Percentiles rank a stretch among this genome's conserved stretches.
phyloP scores from a whole-genome alignment of 495 filamentous ascomycete species.

The Penicillium antarcticum region DNA sequence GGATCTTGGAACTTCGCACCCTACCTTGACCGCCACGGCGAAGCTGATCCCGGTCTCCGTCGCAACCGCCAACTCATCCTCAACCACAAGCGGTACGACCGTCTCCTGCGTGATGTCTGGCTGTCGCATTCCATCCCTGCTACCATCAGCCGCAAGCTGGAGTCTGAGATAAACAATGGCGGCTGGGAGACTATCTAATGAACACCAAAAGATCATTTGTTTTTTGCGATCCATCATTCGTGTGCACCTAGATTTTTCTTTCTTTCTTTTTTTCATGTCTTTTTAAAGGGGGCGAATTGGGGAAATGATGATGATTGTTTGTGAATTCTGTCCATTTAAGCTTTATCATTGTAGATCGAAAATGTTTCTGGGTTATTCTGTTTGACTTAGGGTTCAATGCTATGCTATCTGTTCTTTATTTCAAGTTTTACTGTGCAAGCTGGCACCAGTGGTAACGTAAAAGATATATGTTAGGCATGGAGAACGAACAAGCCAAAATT shows the following conservation, averaged over 20 bases:
- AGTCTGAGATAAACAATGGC: constrained; percentile 92
- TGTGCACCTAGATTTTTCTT: neutral
- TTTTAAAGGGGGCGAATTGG: neutral
- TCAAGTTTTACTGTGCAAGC: too few species aligned
- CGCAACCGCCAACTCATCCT: constrained; percentile 82
- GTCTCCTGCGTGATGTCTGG: constrained; percentile 81
- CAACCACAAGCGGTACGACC: constrained; percentile 90
- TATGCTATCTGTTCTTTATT: too few species aligned
- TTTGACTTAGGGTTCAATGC: too few species aligned
- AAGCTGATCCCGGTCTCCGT: constrained; percentile 82
- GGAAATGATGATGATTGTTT: neutral
- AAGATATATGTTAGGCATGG: too few species aligned
- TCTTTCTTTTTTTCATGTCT: neutral
- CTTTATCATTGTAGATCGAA: neutral
- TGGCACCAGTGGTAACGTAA: too few species aligned
- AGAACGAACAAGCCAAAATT: too few species aligned
- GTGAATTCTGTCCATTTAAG: neutral
- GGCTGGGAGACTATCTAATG: constrained; percentile 89
- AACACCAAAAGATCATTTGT: constrained; percentile 7
- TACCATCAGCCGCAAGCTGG: constrained; percentile 81
- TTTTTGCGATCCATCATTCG: neutral
- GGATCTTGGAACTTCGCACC: constrained; percentile 85
- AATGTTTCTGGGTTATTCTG: neutral
- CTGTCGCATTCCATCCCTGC: constrained; percentile 83
- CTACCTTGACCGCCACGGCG: constrained; percentile 93